Conservation (phyloP, 2,329 filamentous ascomycete species). For the Cryphonectria nitschkei region DNA sequence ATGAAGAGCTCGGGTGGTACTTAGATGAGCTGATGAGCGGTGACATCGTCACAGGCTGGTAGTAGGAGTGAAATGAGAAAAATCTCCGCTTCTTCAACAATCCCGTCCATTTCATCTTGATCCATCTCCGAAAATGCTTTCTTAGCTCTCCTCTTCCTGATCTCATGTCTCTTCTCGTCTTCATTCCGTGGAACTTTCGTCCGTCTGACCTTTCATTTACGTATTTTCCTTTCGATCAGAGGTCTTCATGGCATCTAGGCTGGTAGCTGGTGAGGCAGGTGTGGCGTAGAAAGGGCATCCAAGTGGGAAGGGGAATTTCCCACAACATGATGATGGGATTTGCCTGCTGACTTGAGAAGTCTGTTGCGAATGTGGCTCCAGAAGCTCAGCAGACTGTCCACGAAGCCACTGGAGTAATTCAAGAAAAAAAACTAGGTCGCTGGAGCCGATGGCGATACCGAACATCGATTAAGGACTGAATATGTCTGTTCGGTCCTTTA, state of each 20-base stretch:
- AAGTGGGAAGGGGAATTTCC: not conserved
- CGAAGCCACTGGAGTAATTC: not conserved
- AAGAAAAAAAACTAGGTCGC: not conserved
- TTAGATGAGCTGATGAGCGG: not conserved
- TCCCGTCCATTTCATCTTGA: not conserved
- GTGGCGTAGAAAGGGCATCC: not conserved
- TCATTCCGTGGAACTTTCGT: not conserved
- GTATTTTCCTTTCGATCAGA: not conserved
- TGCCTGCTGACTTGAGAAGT: not conserved
- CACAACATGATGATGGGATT: not conserved
- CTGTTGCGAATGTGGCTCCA: not conserved
- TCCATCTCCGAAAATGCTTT: not conserved
- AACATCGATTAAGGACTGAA: not conserved
- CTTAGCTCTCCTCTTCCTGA: not conserved
- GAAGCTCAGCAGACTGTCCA: not conserved
- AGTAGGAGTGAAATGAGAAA: slow-evolving; percentile 20
- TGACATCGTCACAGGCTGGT: slow-evolving; percentile 11
- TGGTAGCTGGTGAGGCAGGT: not conserved
- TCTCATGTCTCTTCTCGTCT: not conserved
- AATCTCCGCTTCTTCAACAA: slow-evolving; percentile 17
- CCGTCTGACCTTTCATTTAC: not conserved
- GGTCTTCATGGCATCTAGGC: not conserved
- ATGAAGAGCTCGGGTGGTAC: slow-evolving; percentile 14
- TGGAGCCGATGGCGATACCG: not conserved
- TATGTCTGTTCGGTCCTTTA: not conserved